Base-by-base conservation (phyloP, 345 rosid genomes). In the Ailanthus altissimus region DNA sequence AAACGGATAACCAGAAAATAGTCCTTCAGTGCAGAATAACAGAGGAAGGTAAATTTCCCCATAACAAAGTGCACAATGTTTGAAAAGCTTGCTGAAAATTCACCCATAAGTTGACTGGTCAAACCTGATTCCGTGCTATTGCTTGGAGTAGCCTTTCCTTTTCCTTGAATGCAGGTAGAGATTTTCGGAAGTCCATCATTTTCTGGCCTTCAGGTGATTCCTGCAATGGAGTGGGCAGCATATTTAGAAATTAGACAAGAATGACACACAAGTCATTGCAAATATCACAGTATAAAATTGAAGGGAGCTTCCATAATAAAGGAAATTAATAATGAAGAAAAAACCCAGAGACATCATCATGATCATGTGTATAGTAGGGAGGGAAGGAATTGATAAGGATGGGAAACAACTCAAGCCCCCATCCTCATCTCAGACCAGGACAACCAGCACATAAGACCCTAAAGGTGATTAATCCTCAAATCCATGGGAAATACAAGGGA, bases 61-160 rank as follows among this genome's bases (percentile, higher is more conserved):
- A 8, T 53, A 45, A 23, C 2, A 25, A 32, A 43, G 56, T 20
- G 5, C 20, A 59, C 25, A 45, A 12, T 59, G 45, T 60, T 73
- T 73, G 40, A 43, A 73, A 73, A 26, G n/a, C 45, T 73, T 18
- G n/a, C n/a, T n/a, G n/a, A n/a, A n/a, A 46, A 40, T 12, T 56
- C 28, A n/a, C 26, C 50, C 6, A 57, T 49, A 56, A 73, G 67
- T 71, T 78, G 36, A 20, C 67, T 36, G 79, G n/a, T 12, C 82
- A 50, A 49, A 95, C 98, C 98, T 96, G 99, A 83, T 96, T 96
- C 81, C 92, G 88, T 57, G 99, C 99, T 72, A 93, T 92, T 66
- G 99, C 97, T 84, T 96, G 97, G 57, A 96, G 97, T 74, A 96
- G 87, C 82, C 88, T 90, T 80, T 92, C 97, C 86, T 92, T 93